Base-by-base conservation (phyloP, 768 basidiomycete genomes). In the Leccinum obscurum region DNA sequence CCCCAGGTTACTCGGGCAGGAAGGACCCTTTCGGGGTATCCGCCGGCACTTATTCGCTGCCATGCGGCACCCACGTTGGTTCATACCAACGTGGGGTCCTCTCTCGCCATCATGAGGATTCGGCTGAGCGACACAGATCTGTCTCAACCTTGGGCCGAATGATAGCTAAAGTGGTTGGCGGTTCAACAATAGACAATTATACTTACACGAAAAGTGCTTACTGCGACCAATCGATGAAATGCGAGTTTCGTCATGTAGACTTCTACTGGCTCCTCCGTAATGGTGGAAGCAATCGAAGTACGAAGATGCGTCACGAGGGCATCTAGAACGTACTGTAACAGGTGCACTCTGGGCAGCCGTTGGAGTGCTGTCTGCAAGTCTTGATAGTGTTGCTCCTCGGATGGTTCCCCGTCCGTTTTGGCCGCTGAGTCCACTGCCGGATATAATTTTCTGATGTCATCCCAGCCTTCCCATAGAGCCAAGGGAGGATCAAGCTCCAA, bases 401-500 rank as follows among this genome's bases (percentile, higher is more conserved):
- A 76, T 2, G 75, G 73, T 51, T 80, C 80, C 22, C 81, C 82
- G 17, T 86, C 88, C n/a, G 68, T 66, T 65, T 83, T 85, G 1
- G 71, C 70, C 30, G 80, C 70, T 10, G 84, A 81, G 26, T 88
- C 87, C 56, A 91, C 83, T 75, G 78, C 81, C 6, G 93, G 93
- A 68, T 97, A 98, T n/a, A 97, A 64, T 63, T 85, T 88, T 57
- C 92, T 83, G 62, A 95, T 80, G 32, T 97, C 95, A 46, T 95
- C 93, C 91, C 95, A 98, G 48, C 89, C 86, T 67, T 95, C 93
- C 80, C 88, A 96, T 52, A 90, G 77, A 17, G 85, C 83, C 11
- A 97, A 72, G 28, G 96, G 94, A 7, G 93, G 92, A 69, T 93
- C 87, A 28, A 98, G 82, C 72, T 98, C 95, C n/a, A 97, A 79